phyloP scores from a whole-genome alignment of 176 grass and related monocot species.

The Triticum turgidum region DNA sequence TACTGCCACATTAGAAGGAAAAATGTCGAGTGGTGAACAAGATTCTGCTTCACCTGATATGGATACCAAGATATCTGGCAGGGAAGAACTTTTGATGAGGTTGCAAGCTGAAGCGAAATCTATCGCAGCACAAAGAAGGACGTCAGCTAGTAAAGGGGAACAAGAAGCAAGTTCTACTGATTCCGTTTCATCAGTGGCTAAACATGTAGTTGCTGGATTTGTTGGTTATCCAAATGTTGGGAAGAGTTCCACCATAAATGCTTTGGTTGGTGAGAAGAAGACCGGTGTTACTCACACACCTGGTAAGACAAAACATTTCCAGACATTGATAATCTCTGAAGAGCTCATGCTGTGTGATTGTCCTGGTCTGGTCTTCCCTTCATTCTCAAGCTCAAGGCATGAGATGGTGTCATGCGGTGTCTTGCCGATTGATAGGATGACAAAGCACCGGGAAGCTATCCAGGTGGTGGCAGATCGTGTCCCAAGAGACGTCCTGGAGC shows the following conservation, averaged over 20 bases:
- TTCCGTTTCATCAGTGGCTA: constrained; percentile 42
- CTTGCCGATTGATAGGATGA: constrained; percentile 84
- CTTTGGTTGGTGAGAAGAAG: constrained; percentile 79
- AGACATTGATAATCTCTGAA: constrained; percentile 89
- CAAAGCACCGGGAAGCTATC: constrained; percentile 71
- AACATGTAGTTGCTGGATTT: constrained; percentile 88
- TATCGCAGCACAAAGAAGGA: constrained; percentile 48
- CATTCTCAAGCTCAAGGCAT: constrained; percentile 91
- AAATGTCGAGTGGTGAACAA: constrained; percentile 43
- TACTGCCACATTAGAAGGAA: constrained; percentile 81
- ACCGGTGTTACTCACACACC: constrained; percentile 92
- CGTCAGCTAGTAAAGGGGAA: constrained; percentile 19
- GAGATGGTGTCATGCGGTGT: constrained; percentile 98
- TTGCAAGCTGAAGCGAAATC: constrained; percentile 82
- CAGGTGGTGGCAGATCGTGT: constrained; percentile 81
- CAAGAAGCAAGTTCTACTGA: constrained; percentile 34
- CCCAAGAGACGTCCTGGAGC: constrained; percentile 54
- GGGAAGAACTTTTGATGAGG: constrained; percentile 73
- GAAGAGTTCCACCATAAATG: constrained; percentile 98
- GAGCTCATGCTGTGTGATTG: constrained; percentile 88
- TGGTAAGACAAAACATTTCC: constrained; percentile 97
- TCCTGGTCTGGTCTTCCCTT: constrained; percentile 93
- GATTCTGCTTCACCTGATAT: constrained; percentile 41
- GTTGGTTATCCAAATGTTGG: constrained; percentile 99
- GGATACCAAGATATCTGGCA: constrained; percentile 75